These are phyloP conservation scores for Trifolium pratense DNA, from an alignment of 306 rosid genomes.

Conservation along the genomic window DNA sequence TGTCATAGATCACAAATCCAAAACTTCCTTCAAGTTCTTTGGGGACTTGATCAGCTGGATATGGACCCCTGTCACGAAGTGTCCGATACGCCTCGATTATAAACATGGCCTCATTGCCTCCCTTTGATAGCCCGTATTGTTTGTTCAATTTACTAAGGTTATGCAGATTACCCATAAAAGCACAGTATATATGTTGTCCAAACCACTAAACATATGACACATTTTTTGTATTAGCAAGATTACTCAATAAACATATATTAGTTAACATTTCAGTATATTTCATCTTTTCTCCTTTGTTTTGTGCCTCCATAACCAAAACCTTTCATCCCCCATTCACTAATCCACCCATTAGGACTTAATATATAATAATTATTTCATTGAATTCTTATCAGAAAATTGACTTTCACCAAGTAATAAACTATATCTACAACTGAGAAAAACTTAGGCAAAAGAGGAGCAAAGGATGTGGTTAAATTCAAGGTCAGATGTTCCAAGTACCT, in stretches of 20 bases:
- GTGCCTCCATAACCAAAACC: too few species aligned
- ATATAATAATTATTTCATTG: too few species aligned
- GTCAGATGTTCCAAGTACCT: slow-evolving; percentile 91
- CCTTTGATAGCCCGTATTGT: slow-evolving; percentile 82
- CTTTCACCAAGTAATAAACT: too few species aligned
- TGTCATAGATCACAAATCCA: slow-evolving; percentile 78
- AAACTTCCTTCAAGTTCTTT: slow-evolving; percentile 84
- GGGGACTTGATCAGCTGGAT: slow-evolving; percentile 95
- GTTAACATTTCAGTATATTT: too few species aligned
- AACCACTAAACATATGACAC: slow-evolving; percentile 59
- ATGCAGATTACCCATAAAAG: slow-evolving; percentile 70
- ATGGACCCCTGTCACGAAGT: slow-evolving; percentile 87
- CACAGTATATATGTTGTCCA: slow-evolving; percentile 81
- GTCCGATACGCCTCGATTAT: slow-evolving; percentile 83
- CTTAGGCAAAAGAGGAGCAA: slow-evolving; percentile 83
- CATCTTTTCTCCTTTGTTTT: too few species aligned
- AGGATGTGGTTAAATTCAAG: slow-evolving; percentile 86
- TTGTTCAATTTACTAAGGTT: slow-evolving; percentile 70
- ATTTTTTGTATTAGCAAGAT: slow-evolving; percentile 6
- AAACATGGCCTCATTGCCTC: slow-evolving; percentile 75
- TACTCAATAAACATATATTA: neutral
- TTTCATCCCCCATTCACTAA: too few species aligned
- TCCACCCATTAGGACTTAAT: too few species aligned
- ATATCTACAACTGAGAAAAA: too few species aligned
- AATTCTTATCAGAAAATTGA: too few species aligned